Percentiles rank a stretch among this genome's conserved stretches.
These are phyloP conservation scores for Sanghuangporus sanghuang DNA, from an alignment of 1,284 basidiomycete species.

Conservation along the genomic window DNA sequence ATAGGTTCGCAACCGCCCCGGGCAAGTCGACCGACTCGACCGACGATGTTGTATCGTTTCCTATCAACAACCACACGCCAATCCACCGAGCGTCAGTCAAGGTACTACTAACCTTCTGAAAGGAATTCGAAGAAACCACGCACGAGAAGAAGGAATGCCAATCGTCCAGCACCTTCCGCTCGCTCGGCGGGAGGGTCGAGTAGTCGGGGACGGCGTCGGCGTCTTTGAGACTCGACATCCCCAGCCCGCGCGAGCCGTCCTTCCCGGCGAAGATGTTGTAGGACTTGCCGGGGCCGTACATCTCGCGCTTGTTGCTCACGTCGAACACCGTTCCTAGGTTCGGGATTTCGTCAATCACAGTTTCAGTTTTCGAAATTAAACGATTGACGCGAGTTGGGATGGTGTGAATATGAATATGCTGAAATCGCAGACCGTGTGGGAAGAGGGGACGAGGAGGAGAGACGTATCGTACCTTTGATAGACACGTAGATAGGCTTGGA, in stretches of 20 bases:
- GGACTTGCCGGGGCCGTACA: constrained; percentile 70
- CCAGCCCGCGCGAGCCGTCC: constrained; percentile 81
- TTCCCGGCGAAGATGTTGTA: constrained; percentile 84
- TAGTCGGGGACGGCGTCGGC: constrained; percentile 92
- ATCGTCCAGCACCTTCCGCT: constrained; percentile 83
- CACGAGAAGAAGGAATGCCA: constrained; percentile 82
- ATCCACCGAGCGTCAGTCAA: too few species aligned
- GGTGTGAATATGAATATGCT: background rate
- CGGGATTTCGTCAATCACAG: background rate
- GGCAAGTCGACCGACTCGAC: constrained; percentile 46
- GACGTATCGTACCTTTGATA: constrained; percentile 74
- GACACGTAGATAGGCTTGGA: constrained; percentile 78
- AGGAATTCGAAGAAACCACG: constrained; percentile 31
- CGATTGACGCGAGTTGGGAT: too few species aligned
- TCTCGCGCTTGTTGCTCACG: constrained; percentile 75
- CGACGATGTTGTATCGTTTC: constrained; percentile 83
- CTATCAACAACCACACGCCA: constrained; percentile 29
- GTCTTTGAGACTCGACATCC: constrained; percentile 80
- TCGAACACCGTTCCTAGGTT: constrained; percentile 77
- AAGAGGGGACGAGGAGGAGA: background rate
- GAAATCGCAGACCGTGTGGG: background rate
- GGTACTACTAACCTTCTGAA: too few species aligned
- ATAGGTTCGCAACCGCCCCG: background rate
- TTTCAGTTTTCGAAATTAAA: too few species aligned
- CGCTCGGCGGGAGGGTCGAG: constrained; percentile 67